These are phyloP conservation scores for Komagataella phaffii DNA, from an alignment of 805 yeast species.

Conservation along the genomic window DNA sequence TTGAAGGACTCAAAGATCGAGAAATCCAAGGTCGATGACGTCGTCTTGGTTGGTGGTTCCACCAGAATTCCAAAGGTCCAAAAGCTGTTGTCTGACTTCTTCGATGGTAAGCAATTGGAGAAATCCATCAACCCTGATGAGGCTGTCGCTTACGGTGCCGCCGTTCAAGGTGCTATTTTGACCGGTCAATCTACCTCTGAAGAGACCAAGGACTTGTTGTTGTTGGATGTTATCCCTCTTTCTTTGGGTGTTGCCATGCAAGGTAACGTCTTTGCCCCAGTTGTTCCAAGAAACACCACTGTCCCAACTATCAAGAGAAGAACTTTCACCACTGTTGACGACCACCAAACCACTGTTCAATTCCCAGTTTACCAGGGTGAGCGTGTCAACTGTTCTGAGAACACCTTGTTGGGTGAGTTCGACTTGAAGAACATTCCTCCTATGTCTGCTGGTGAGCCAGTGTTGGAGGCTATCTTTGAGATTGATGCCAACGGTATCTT, in stretches of 20 bases:
- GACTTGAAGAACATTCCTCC: slow-evolving; percentile 60
- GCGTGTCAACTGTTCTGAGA: slow-evolving; percentile 64
- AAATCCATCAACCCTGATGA: slow-evolving; percentile 96
- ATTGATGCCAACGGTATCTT: slow-evolving; percentile 73
- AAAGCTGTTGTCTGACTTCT: slow-evolving; percentile 89
- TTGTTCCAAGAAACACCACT: slow-evolving; percentile 63
- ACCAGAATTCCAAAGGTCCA: slow-evolving; percentile 97
- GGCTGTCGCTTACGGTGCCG: slow-evolving; percentile 99
- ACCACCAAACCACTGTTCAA: slow-evolving; percentile 75
- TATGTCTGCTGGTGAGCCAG: slow-evolving; percentile 71
- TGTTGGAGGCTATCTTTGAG: slow-evolving; percentile 63
- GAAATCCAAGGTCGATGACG: slow-evolving; percentile 83
- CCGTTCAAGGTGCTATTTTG: slow-evolving; percentile 94
- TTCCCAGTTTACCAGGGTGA: slow-evolving; percentile 76
- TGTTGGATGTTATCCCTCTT: slow-evolving; percentile 92
- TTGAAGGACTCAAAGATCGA: slow-evolving; percentile 82
- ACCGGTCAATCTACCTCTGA: slow-evolving; percentile 87
- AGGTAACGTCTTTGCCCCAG: slow-evolving; percentile 77
- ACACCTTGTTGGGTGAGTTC: slow-evolving; percentile 65
- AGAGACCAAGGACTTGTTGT: slow-evolving; percentile 88
- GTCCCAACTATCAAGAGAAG: slow-evolving; percentile 69
- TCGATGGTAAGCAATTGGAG: slow-evolving; percentile 96
- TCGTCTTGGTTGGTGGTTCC: slow-evolving; percentile 94
- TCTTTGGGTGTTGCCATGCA: slow-evolving; percentile 77
- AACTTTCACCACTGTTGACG: slow-evolving; percentile 69